Evolutionary conservation across 2,329 filamentous ascomycete species (phyloP).

Genomic region (Pseudogymnoascus sp.): DNA sequence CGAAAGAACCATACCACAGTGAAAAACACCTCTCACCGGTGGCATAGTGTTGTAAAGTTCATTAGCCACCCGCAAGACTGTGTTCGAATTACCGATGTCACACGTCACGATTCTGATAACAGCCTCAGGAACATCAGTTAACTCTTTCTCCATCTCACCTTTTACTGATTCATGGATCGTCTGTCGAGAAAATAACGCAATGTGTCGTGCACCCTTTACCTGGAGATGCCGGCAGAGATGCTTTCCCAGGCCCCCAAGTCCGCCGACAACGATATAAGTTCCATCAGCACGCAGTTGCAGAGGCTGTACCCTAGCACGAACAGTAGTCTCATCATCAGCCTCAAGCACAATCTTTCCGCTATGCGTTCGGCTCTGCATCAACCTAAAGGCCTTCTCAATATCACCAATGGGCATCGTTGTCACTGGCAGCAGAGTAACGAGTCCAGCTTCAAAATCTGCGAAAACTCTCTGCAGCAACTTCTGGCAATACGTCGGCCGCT

Average conservation of each 20-base stretch:
- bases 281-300: constrained; percentile 18
- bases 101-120: background rate
- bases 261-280: constrained; percentile 35
- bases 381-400: background rate
- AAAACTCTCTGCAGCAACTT: background rate
- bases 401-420: background rate
- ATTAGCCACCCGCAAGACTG: background rate
- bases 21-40: constrained; percentile 14
- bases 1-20: constrained; percentile 12
- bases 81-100: background rate
- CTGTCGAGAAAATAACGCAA: constrained; percentile 31
- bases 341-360: background rate
- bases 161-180: constrained; percentile 10
- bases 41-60: constrained; percentile 6
- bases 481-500: background rate
- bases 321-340: constrained; percentile 11
- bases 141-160: constrained; percentile 14
- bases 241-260: constrained; percentile 36
- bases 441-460: background rate
- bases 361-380: background rate
- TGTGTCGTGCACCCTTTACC: constrained; percentile 30
- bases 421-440: background rate
- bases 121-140: constrained; percentile 5
- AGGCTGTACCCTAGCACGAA: constrained; percentile 13
- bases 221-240: constrained; percentile 33